Percentiles rank a stretch among this genome's conserved stretches.
These are phyloP conservation scores for Clavispora phyllophila DNA, from an alignment of 805 yeast species.

Conservation along the genomic window DNA sequence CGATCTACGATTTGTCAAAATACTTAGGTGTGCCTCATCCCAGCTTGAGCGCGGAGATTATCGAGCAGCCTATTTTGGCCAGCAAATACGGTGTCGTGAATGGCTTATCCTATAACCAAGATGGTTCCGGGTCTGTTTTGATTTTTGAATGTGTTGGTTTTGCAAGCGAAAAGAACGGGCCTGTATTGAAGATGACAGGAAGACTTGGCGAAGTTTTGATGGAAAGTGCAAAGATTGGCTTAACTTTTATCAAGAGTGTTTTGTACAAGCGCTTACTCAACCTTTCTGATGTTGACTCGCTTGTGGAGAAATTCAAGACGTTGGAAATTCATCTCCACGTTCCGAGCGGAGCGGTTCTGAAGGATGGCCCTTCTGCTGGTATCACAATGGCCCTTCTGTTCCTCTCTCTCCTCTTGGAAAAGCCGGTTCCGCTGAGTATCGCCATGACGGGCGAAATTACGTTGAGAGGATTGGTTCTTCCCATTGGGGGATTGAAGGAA, in stretches of 20 bases:
- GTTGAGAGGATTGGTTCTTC: slow-evolving; percentile 68
- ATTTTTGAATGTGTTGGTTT: slow-evolving; percentile 74
- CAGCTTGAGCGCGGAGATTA: slow-evolving; percentile 28
- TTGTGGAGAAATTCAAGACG: slow-evolving; percentile 43
- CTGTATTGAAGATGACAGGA: slow-evolving; percentile 65
- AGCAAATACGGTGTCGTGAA: slow-evolving; percentile 70
- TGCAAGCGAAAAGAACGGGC: slow-evolving; percentile 35
- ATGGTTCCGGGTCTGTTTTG: slow-evolving; percentile 79
- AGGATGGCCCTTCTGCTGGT: slow-evolving; percentile 50
- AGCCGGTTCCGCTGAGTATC: slow-evolving; percentile 41
- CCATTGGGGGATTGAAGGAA: slow-evolving; percentile 80
- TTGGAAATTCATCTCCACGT: slow-evolving; percentile 54
- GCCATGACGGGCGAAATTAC: slow-evolving; percentile 91
- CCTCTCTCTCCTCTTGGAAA: slow-evolving; percentile 38
- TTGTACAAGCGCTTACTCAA: slow-evolving; percentile 29
- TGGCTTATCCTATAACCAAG: slow-evolving; percentile 82
- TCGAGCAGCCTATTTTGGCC: slow-evolving; percentile 41
- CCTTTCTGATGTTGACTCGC: slow-evolving; percentile 23
- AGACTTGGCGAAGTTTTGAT: slow-evolving; percentile 74
- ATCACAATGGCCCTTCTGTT: slow-evolving; percentile 47
- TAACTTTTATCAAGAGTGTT: slow-evolving; percentile 64
- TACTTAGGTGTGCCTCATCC: slow-evolving; percentile 65
- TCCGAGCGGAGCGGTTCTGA: slow-evolving; percentile 44
- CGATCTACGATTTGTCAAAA: slow-evolving; percentile 52
- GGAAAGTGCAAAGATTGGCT: slow-evolving; percentile 78